Evolutionary conservation across 805 yeast genomes (phyloP).

Genomic region (Saccharomyces jurei): DNA sequence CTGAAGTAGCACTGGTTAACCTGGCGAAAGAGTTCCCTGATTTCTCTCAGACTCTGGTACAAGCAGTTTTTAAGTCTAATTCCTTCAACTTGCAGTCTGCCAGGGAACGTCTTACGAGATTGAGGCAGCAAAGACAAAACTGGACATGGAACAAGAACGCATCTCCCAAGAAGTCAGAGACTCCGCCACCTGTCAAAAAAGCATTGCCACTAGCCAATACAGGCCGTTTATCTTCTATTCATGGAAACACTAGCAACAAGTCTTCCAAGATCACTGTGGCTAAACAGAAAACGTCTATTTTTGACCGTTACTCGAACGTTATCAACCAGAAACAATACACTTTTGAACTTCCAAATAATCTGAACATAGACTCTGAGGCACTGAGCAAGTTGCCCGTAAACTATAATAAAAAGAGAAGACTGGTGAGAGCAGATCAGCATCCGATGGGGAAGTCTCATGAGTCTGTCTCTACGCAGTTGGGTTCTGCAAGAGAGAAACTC

Average conservation of each 20-base stretch:
- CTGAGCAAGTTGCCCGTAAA: neutral
- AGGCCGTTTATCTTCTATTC: conserved; percentile 9
- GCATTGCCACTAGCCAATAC: neutral
- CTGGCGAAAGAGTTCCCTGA: conserved; percentile 27
- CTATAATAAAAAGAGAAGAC: conserved; percentile 31
- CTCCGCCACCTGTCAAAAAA: conserved; percentile 1
- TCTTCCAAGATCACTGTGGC: conserved; percentile 34
- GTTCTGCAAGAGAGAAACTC: conserved; percentile 26
- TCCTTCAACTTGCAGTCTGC: conserved; percentile 31
- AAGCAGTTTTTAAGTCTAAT: conserved; percentile 34
- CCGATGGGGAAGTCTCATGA: conserved; percentile 8
- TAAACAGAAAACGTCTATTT: conserved; percentile 31
- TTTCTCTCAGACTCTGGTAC: conserved; percentile 30
- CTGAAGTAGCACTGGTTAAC: conserved; percentile 10
- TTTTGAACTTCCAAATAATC: conserved; percentile 1
- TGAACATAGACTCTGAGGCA: neutral
- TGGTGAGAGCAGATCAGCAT: conserved; percentile 34
- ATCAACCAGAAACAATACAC: conserved; percentile 13
- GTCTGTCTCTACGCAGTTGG: conserved; percentile 19
- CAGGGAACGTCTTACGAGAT: conserved; percentile 26
- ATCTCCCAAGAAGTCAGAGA: neutral
- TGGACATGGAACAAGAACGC: conserved; percentile 13
- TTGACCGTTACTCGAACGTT: conserved; percentile 31
- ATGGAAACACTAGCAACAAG: conserved; percentile 4
- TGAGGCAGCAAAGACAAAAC: conserved; percentile 21